These are phyloP conservation scores for Microthyrium microscopicum DNA, from an alignment of 2,329 filamentous ascomycete species.

Conservation along the genomic window DNA sequence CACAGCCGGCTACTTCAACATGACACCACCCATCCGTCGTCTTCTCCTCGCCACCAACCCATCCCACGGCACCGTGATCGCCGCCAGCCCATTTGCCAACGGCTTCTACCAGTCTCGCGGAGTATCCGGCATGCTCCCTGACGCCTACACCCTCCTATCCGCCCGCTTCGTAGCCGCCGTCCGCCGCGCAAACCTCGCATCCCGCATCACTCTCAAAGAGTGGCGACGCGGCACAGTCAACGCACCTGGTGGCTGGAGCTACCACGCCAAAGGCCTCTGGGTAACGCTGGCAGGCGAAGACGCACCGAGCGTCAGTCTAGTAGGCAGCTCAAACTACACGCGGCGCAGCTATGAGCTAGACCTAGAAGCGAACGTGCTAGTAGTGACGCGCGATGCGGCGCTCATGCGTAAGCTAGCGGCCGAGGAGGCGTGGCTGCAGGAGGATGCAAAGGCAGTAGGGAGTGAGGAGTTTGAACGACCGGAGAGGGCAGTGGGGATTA, in stretches of 20 bases:
- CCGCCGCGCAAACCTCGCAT: conserved; percentile 31
- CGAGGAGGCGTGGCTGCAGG: conserved; percentile 66
- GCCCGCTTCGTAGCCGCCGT: conserved; percentile 60
- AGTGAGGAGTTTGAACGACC: conserved; percentile 63
- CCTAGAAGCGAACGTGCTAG: conserved; percentile 72
- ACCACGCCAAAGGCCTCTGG: conserved; percentile 95
- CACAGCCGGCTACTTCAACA: conserved; percentile 97
- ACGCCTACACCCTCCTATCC: conserved; percentile 80
- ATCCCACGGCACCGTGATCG: conserved; percentile 63
- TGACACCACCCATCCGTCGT: conserved; percentile 65
- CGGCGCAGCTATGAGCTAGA: conserved; percentile 85
- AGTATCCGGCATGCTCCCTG: conserved; percentile 76
- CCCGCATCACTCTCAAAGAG: conserved; percentile 60
- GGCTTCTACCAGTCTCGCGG: conserved; percentile 85
- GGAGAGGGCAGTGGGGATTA: conserved; percentile 70
- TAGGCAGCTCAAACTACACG: conserved; percentile 93
- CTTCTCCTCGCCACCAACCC: conserved; percentile 62
- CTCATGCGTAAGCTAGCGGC: conserved; percentile 58
- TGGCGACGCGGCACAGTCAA: conserved; percentile 75
- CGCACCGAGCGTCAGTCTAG: conserved; percentile 56
- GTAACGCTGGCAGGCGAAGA: conserved; percentile 45
- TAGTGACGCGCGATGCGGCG: conserved; percentile 61
- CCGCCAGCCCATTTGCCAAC: conserved; percentile 83
- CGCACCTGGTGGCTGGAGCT: conserved; percentile 78
- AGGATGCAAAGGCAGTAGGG: conserved; percentile 51